A percentile compares a stretch with the other conserved stretches of the same genome.
These are phyloP conservation scores for Endothia cerciana DNA, from an alignment of 2,329 filamentous ascomycete species.

Conservation along the genomic window DNA sequence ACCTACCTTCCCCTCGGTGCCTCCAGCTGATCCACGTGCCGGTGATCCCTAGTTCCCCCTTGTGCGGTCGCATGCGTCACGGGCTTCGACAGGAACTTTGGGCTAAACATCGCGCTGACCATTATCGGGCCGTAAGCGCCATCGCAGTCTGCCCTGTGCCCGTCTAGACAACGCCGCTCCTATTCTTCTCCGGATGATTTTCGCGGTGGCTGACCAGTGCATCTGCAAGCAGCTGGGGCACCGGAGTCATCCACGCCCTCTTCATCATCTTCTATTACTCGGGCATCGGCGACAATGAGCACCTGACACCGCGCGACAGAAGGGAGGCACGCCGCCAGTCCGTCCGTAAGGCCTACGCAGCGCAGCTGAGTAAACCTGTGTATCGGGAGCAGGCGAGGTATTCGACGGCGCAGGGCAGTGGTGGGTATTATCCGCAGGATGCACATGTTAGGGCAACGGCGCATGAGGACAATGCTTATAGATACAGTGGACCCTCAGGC, in stretches of 20 bases:
- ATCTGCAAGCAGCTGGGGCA: neutral
- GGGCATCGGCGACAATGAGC: conserved; percentile 1
- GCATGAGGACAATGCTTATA: neutral
- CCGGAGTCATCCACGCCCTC: conserved; percentile 9
- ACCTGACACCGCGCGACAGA: conserved; percentile 3
- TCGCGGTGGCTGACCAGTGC: neutral
- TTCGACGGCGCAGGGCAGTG: neutral
- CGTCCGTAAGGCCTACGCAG: neutral
- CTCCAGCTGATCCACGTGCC: neutral
- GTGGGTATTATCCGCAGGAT: neutral
- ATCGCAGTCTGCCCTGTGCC: neutral
- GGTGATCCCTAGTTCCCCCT: conserved; percentile 59
- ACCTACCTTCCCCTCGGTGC: neutral
- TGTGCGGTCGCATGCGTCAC: conserved; percentile 66
- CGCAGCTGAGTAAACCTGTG: neutral
- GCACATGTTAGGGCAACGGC: neutral
- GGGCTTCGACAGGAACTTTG: conserved; percentile 66
- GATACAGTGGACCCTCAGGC: neutral
- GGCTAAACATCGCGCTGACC: conserved; percentile 69
- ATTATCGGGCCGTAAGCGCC: conserved; percentile 54
- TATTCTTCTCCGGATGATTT: neutral
- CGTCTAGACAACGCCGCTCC: neutral
- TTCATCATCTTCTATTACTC: conserved; percentile 12
- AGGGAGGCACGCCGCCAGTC: neutral
- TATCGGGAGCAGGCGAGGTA: neutral